These are phyloP conservation scores for Penicillium sumatraense DNA, from an alignment of 2,329 filamentous ascomycete genomes.

Conservation along the genomic window DNA sequence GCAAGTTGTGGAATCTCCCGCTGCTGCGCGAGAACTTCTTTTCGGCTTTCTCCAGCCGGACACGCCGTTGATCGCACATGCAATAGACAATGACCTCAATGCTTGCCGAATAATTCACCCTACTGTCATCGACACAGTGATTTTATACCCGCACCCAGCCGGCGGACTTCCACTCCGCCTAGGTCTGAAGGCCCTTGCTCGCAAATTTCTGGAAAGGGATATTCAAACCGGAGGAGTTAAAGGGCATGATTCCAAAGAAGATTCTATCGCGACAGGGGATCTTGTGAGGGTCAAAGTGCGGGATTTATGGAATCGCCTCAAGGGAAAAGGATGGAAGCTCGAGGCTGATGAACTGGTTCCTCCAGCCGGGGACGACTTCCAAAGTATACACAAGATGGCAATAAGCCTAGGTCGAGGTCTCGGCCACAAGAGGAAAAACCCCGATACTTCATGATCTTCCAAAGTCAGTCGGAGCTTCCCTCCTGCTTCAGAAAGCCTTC, in stretches of 20 bases:
- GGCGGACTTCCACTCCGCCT: slow-evolving; percentile 75
- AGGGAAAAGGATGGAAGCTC: slow-evolving; percentile 69
- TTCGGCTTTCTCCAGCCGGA: slow-evolving; percentile 74
- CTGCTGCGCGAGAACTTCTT: slow-evolving; percentile 74
- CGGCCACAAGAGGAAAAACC: slow-evolving; percentile 32
- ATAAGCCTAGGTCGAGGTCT: slow-evolving; percentile 25
- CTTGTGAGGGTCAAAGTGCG: slow-evolving; percentile 74
- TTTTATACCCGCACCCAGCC: slow-evolving; percentile 78
- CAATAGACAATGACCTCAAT: slow-evolving; percentile 94
- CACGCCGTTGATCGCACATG: slow-evolving; percentile 89
- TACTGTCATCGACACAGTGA: slow-evolving; percentile 79
- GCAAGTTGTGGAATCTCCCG: slow-evolving; percentile 75
- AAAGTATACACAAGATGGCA: slow-evolving; percentile 7
- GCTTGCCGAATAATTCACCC: slow-evolving; percentile 82
- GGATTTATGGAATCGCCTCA: slow-evolving; percentile 71
- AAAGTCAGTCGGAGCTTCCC: no score
- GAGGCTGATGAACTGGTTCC: slow-evolving; percentile 51
- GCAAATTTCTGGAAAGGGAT: slow-evolving; percentile 69
- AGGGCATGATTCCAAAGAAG: slow-evolving; percentile 92
- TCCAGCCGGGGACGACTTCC: slow-evolving; percentile 28
- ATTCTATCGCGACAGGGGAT: slow-evolving; percentile 86
- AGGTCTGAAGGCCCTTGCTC: slow-evolving; percentile 75
- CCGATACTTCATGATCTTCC: background rate
- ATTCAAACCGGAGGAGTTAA: slow-evolving; percentile 72
- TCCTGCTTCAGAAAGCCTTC: no score